Evolutionary conservation across 306 rosid species (phyloP).

Genomic region (Glycine tomentella): DNA sequence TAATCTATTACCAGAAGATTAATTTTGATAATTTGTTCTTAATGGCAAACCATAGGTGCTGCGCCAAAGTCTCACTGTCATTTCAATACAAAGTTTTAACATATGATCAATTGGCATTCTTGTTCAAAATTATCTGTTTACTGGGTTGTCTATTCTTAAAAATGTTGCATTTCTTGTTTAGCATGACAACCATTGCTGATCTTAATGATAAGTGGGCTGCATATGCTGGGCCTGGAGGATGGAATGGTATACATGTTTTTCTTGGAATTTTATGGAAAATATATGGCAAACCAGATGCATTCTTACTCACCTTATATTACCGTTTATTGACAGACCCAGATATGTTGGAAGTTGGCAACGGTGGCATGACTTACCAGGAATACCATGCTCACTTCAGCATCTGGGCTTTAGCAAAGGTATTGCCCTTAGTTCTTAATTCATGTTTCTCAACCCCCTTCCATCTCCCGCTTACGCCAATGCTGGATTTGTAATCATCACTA

Average conservation of each 20-base stretch:
- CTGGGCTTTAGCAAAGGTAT: constrained; percentile 97
- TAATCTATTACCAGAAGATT: no score
- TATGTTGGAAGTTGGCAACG: constrained; percentile 99
- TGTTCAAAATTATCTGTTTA: constrained; percentile 32
- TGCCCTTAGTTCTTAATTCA: constrained; percentile 21
- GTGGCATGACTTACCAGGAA: constrained; percentile 92
- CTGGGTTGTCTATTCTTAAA: constrained; percentile 41
- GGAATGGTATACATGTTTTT: constrained; percentile 80
- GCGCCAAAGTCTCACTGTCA: background rate
- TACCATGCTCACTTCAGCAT: constrained; percentile 97
- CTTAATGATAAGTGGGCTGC: constrained; percentile 95
- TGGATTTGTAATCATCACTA: constrained; percentile 6
- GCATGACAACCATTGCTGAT: constrained; percentile 94
- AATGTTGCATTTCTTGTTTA: constrained; percentile 50
- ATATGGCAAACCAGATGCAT: constrained; percentile 36
- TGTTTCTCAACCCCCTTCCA: background rate
- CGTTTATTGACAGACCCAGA: constrained; percentile 79
- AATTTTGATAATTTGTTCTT: no score
- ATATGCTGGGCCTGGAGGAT: constrained; percentile 99
- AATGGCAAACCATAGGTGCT: no score
- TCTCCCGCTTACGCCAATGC: background rate
- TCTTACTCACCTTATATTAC: constrained; percentile 42
- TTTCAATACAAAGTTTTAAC: constrained; percentile 9
- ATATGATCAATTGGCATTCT: constrained; percentile 14
- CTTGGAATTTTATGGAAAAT: constrained; percentile 33